Base-by-base conservation (phyloP, 179 eudicot genomes). In the Silene coronaria region DNA sequence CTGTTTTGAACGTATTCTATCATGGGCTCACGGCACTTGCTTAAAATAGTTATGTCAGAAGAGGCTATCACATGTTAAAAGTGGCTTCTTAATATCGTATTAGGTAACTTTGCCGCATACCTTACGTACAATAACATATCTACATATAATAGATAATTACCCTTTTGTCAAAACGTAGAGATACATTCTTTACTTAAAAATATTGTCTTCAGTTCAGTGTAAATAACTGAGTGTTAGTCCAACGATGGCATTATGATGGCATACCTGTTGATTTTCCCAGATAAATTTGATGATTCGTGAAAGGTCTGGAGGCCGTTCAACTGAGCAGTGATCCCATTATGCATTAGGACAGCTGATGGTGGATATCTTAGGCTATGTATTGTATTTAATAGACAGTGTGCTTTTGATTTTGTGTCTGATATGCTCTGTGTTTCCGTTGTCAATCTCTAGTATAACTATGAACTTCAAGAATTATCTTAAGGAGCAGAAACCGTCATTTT, bases 251-350 rank as follows among this genome's bases (percentile, higher is more conserved):
- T 82, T 62, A 68, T 89, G 74, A 92, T 88, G 79, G 88, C 88
- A 78, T 64, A 72, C 75, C 63, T 85, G 82, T 82, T 87, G 86
- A 79, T 89, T 90, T 90, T 86, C 86, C 96, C 96, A 92, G 96
- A 92, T 92, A 89, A 86, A 78, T 74, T 79, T 88, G 96, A 92
- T 85, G 97, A 91, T 78, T 88, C 97, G 97, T 89, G 97, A 92
- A 74, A 85, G 83, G 82, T 67, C 70, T 75, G 82, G 86, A 86
- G 91, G 82, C 82, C 85, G 86, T 82, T 78, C 76, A 71, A 74
- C 78, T 80, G 75, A 79, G 77, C 85, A 57, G 79, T 77, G 71
- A 78, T 70, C 70, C 81, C 58, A n/a, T 67, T 69, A 42, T 69
- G 72, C 11, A 32, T 69, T 70, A 70, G 62, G 4, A 11, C 24